phyloP scores from a whole-genome alignment of 2,329 filamentous ascomycete genomes.

The Cladosporium sp. region DNA sequence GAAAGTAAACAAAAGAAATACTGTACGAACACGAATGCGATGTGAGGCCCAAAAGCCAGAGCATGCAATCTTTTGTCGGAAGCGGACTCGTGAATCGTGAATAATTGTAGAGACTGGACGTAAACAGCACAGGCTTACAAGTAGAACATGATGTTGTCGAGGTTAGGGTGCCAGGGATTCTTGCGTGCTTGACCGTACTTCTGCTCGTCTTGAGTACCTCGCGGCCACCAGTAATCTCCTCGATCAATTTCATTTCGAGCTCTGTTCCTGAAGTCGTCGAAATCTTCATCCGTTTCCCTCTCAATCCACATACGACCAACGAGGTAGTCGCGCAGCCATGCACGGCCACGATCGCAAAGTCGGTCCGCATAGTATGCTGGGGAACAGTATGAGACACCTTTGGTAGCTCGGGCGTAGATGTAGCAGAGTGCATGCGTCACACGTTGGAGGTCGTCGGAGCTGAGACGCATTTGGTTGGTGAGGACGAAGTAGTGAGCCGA shows the following conservation, averaged over 20 bases:
- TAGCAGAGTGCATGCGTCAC: constrained; percentile 35
- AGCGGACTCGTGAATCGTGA: no score
- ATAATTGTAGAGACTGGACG: not conserved
- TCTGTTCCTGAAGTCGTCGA: not conserved
- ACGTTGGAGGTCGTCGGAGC: constrained; percentile 3
- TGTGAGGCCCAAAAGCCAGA: not conserved
- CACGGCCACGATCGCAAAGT: constrained; percentile 40
- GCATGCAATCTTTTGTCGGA: no score
- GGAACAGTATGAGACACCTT: constrained; percentile 37
- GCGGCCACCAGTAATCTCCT: not conserved
- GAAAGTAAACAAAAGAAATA: no score
- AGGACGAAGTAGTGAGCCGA: constrained; percentile 74
- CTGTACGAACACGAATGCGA: not conserved
- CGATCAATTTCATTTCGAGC: not conserved
- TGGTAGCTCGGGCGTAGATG: constrained; percentile 36
- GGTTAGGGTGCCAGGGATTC: constrained; percentile 21
- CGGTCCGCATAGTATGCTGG: constrained; percentile 44
- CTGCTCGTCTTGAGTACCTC: no score
- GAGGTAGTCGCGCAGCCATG: constrained; percentile 25
- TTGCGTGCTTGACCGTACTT: constrained; percentile 12
- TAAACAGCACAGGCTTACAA: not conserved
- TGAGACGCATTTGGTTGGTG: constrained; percentile 5
- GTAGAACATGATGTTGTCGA: constrained; percentile 21
- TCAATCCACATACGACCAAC: not conserved
- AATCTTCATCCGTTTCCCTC: not conserved